Conservation (phyloP, 768 basidiomycete genomes). For the Boletales sp. region DNA sequence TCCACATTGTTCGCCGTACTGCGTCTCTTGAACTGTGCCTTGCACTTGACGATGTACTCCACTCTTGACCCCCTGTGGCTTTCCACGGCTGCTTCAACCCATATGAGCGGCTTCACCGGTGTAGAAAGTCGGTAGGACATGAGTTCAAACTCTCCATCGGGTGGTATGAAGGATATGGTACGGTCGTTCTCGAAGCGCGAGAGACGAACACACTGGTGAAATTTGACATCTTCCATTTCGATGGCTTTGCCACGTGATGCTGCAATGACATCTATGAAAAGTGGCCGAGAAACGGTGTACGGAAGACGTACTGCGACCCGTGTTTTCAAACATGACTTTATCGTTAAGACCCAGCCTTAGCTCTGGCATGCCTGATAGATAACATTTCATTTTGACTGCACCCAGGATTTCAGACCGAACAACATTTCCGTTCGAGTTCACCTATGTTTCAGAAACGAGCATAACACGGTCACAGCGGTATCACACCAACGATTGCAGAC, state of each 20-base stretch:
- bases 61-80: conserved; percentile 90
- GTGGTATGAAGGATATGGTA: conserved; percentile 98
- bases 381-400: conserved; percentile 99
- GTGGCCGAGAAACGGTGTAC: not conserved
- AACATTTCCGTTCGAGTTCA: conserved; percentile 95
- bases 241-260: conserved; percentile 87
- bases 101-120: conserved; percentile 94
- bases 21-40: conserved; percentile 95
- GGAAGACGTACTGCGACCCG: conserved; percentile 76
- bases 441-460: conserved; percentile 43
- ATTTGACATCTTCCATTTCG: conserved; percentile 99
- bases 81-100: conserved; percentile 93
- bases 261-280: not conserved
- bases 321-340: conserved; percentile 99
- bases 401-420: conserved; percentile 96
- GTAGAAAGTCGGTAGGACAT: conserved; percentile 98
- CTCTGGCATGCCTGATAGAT: conserved; percentile 99
- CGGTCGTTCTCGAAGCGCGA: conserved; percentile 98
- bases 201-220: conserved; percentile 98
- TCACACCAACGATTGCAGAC: conserved; percentile 23
- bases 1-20: conserved; percentile 99
- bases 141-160: conserved; percentile 97
- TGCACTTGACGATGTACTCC: conserved; percentile 94
- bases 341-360: conserved; percentile 93
- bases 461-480: not conserved